Conservation (phyloP, 139 green algal genomes). For the Eudorina sp. region DNA sequence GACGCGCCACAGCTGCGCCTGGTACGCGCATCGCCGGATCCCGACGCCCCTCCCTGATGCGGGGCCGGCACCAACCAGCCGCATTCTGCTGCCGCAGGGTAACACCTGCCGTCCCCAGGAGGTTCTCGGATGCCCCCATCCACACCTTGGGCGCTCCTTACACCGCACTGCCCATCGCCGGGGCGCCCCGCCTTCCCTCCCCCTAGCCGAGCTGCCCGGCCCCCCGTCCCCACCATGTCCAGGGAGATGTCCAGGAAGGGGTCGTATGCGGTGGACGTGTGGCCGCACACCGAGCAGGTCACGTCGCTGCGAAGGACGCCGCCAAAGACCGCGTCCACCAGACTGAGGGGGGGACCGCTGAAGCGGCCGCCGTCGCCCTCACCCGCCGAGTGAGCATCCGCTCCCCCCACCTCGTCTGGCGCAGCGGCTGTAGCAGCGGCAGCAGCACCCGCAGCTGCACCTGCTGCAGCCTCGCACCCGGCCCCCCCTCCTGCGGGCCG, state of each 20-base stretch:
- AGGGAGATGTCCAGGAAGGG: constrained; percentile 89
- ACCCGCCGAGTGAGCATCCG: too few relatives aligned
- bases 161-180: too few relatives aligned
- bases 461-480: not conserved
- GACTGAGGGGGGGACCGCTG: not conserved
- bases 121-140: too few relatives aligned
- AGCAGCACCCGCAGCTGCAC: not conserved
- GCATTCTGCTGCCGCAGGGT: too few relatives aligned
- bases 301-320: constrained; percentile 89
- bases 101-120: too few relatives aligned
- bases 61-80: too few relatives aligned
- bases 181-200: too few relatives aligned
- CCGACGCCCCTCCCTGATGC: too few relatives aligned
- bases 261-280: constrained; percentile 87
- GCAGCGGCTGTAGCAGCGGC: not conserved
- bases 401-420: not conserved
- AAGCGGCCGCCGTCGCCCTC: not conserved
- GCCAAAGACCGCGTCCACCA: constrained; percentile 79
- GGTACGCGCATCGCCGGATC: too few relatives aligned
- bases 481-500: not conserved
- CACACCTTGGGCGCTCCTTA: too few relatives aligned
- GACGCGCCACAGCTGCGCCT: too few relatives aligned
- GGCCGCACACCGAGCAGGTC: constrained; percentile 84
- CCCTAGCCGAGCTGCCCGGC: too few relatives aligned
- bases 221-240: constrained; percentile 72